Evolutionary conservation across 169 alveolate species (phyloP), one percentile per base, ranked within the genome.

Genomic region (Plasmodium gonderi): DNA sequence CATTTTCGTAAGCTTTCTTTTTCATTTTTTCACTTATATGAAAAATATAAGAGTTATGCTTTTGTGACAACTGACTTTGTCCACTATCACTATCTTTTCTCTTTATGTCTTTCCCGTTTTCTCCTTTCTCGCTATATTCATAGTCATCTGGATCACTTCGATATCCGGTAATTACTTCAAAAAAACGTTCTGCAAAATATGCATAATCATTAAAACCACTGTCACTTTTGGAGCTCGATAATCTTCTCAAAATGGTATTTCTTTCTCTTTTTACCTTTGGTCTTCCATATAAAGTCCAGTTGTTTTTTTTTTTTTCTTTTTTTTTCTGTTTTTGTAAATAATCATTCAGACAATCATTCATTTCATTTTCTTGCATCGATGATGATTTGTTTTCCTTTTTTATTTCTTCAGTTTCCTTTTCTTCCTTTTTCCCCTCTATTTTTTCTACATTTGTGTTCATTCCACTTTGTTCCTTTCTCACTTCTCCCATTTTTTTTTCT

Each of bases 201-300:
- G 92, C 44, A 40, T 74, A 74, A 23, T 75, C 67, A 47, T 72
- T 75, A 85, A 85, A 85, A 7, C 85, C 92, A 65, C 78, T 65
- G 45, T 74, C 85, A 54, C 92, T 85, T 64, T 75, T 85, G 29
- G 92, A 85, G 26, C 82, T 17, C 8, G 83, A 85, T 54, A 85
- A 29, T 7, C 68, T 74, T 76, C 44, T 85, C 47, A 85, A 77
- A 44, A 74, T 60, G n/a, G 26, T 60, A 17, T 85, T 74, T 74
- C 80, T 74, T 85, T 85, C 87, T 67, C 79, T 85, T 54, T 85
- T 77, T 31, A 85, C 92, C 33, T 68, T 36, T 29, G 92, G 92
- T 65, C 92, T 85, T 74, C 92, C 92, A 85, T 85, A 85, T 38
- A 75, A 11, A 3, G 92, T 82, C 92, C 92, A 85, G 45, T 75